Conservation (phyloP, 768 basidiomycete genomes). For the Daedalea quercina region DNA sequence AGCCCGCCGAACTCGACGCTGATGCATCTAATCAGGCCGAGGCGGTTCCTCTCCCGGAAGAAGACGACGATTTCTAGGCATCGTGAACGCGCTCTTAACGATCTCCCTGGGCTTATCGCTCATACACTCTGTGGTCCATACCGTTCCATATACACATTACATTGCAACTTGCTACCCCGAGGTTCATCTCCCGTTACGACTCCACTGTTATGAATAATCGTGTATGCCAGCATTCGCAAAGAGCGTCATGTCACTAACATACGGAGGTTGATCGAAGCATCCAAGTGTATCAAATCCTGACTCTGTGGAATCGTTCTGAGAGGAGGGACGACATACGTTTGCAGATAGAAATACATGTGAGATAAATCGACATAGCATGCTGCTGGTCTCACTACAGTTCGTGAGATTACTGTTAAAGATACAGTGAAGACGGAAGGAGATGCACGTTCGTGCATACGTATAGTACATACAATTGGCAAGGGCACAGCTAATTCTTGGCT, state of each 20-base stretch:
- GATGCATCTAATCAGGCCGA: constrained; percentile 52
- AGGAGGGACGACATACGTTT: neutral
- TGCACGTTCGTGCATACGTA: too few species aligned
- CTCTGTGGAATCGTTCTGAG: neutral
- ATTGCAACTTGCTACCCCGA: neutral
- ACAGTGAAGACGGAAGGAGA: too few species aligned
- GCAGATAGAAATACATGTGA: too few species aligned
- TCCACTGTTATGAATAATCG: neutral
- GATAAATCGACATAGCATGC: too few species aligned
- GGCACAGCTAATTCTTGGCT: too few species aligned
- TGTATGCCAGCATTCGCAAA: neutral
- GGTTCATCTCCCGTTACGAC: neutral
- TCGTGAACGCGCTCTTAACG: constrained; percentile 7
- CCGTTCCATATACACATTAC: constrained; percentile 1
- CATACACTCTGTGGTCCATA: constrained; percentile 7
- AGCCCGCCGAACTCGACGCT: neutral
- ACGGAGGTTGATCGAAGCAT: neutral
- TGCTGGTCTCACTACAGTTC: too few species aligned
- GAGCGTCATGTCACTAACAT: neutral
- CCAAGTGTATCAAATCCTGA: neutral
- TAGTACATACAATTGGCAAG: too few species aligned
- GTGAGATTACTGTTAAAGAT: too few species aligned
- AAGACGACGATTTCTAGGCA: constrained; percentile 67
- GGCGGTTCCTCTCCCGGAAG: constrained; percentile 92
- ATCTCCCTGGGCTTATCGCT: constrained; percentile 18